These are phyloP conservation scores for Plectosphaerella cucumerina DNA, from an alignment of 2,329 filamentous ascomycete species.

Conservation along the genomic window DNA sequence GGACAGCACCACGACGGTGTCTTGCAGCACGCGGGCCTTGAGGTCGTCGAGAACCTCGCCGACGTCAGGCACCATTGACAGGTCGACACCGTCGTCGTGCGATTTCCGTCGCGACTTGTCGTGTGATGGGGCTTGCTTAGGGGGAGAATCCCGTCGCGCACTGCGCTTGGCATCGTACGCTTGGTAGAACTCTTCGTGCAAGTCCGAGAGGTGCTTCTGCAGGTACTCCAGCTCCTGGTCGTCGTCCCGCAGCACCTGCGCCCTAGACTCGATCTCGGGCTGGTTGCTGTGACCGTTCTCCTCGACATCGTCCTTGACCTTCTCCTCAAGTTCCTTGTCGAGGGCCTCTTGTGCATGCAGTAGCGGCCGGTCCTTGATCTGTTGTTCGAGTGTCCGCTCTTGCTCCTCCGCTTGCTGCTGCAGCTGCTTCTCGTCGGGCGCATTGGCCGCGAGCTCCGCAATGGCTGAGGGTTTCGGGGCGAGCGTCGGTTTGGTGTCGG, in stretches of 20 bases:
- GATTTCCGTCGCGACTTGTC: slow-evolving; percentile 13
- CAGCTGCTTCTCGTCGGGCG: slow-evolving; percentile 61
- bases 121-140: slow-evolving; percentile 12
- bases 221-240: slow-evolving; percentile 78
- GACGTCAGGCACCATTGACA: slow-evolving; percentile 71
- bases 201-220: slow-evolving; percentile 66
- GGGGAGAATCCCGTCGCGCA: slow-evolving; percentile 27
- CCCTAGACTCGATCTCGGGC: slow-evolving; percentile 30
- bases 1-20: slow-evolving; percentile 79
- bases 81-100: slow-evolving; percentile 37
- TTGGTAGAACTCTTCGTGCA: slow-evolving; percentile 79
- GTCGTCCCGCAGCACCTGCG: slow-evolving; percentile 82
- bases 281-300: slow-evolving; percentile 28
- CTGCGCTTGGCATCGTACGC: slow-evolving; percentile 63
- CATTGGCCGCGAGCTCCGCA: slow-evolving; percentile 73
- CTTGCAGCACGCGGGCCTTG: slow-evolving; percentile 71
- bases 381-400: slow-evolving; percentile 80
- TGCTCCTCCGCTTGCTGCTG: slow-evolving; percentile 79
- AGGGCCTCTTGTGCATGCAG: slow-evolving; percentile 89
- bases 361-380: slow-evolving; percentile 82
- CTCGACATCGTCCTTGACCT: slow-evolving; percentile 43
- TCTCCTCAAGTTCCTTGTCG: slow-evolving; percentile 75
- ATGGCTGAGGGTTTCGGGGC: slow-evolving; percentile 43
- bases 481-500: slow-evolving; percentile 17
- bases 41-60: slow-evolving; percentile 78